These are phyloP conservation scores for Perilla frutescens DNA, from an alignment of 257 asterid species.

Conservation along the genomic window DNA sequence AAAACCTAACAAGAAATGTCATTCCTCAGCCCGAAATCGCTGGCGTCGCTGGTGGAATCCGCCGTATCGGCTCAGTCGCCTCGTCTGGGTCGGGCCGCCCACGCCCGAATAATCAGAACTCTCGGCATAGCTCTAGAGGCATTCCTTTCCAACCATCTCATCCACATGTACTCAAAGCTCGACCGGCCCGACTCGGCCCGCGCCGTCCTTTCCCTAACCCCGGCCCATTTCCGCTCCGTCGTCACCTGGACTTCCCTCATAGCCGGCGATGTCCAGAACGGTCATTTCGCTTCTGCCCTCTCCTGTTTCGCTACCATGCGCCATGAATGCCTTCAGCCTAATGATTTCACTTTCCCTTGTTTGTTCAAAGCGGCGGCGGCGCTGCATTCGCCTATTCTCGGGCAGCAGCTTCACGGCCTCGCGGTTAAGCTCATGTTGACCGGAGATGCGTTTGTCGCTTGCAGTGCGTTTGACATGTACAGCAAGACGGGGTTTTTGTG, in stretches of 20 bases:
- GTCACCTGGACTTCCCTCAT: constrained; percentile 91
- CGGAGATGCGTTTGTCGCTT: constrained; percentile 70
- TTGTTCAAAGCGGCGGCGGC: constrained; percentile 76
- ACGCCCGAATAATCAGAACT: constrained; percentile 57
- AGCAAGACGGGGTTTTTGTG: constrained; percentile 44
- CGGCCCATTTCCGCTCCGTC: constrained; percentile 69
- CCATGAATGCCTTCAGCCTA: constrained; percentile 64
- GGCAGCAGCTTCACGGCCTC: constrained; percentile 70
- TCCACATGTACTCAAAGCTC: constrained; percentile 92
- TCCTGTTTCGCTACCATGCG: constrained; percentile 63
- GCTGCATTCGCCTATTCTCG: constrained; percentile 50
- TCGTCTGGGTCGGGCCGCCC: constrained; percentile 68
- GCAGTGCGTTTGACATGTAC: constrained; percentile 90
- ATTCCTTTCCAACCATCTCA: constrained; percentile 75
- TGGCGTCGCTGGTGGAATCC: constrained; percentile 66
- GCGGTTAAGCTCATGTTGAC: constrained; percentile 57
- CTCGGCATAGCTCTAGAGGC: constrained; percentile 52
- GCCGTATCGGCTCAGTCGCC: constrained; percentile 65
- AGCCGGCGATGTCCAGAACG: constrained; percentile 84
- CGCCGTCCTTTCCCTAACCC: constrained; percentile 57
- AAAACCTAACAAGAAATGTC: constrained; percentile 38
- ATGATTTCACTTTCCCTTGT: constrained; percentile 89
- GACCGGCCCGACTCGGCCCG: constrained; percentile 62
- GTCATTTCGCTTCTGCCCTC: constrained; percentile 61
- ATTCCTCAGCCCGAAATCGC: constrained; percentile 51